A percentile compares a stretch with the other conserved stretches of the same genome.
These are phyloP conservation scores for Clonostachys rhizophaga DNA, from an alignment of 2,329 filamentous ascomycete genomes.

Conservation along the genomic window DNA sequence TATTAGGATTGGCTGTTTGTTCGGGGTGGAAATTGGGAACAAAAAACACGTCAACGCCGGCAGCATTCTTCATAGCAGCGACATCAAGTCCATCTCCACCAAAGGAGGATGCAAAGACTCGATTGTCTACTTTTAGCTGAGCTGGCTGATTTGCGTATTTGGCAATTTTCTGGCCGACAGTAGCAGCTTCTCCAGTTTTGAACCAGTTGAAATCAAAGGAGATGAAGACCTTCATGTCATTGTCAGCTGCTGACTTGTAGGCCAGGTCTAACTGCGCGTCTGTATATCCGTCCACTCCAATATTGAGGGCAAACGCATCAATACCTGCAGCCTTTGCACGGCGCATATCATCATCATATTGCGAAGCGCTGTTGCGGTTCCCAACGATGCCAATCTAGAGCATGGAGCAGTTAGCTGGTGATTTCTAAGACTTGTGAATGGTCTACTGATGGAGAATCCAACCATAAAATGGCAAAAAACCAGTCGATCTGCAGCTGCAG, in stretches of 20 bases:
- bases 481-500: constrained; percentile 7
- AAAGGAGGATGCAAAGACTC: constrained; percentile 50
- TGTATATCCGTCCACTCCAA: constrained; percentile 35
- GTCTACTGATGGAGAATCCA: background rate
- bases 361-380: constrained; percentile 30
- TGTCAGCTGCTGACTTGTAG: constrained; percentile 40
- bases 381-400: constrained; percentile 38
- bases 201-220: constrained; percentile 54
- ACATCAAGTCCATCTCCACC: constrained; percentile 40
- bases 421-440: too few relatives aligned
- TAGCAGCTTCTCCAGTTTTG: constrained; percentile 21
- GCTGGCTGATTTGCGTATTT: constrained; percentile 34
- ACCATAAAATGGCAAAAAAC: constrained; percentile 40
- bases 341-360: constrained; percentile 42
- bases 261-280: constrained; percentile 40
- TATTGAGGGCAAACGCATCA: constrained; percentile 45
- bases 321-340: constrained; percentile 35
- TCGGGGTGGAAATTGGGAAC: constrained; percentile 44
- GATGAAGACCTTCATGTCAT: constrained; percentile 48
- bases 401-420: background rate
- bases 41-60: constrained; percentile 38
- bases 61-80: constrained; percentile 28
- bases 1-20: constrained; percentile 20
- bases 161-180: constrained; percentile 37
- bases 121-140: constrained; percentile 42